These are phyloP conservation scores for Leccinum fibrillosum DNA, from an alignment of 768 basidiomycete genomes.

Conservation along the genomic window DNA sequence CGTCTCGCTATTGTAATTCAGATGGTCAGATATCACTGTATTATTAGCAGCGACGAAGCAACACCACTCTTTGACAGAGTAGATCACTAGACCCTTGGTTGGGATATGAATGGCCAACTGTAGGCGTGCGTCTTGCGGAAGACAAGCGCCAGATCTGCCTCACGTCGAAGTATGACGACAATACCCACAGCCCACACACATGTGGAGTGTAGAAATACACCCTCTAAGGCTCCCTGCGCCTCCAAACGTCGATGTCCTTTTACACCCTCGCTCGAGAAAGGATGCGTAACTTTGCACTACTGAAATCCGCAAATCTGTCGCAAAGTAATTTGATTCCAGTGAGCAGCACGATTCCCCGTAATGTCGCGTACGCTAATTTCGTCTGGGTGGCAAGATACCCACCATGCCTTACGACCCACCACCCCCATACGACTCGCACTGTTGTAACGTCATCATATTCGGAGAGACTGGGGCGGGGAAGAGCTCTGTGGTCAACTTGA, in stretches of 20 bases:
- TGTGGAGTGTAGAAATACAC: not conserved
- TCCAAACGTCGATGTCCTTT: constrained; percentile 1
- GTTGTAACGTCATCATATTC: constrained; percentile 26
- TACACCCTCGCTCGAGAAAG: constrained; percentile 1
- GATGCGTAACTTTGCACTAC: constrained; percentile 3
- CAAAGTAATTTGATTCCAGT: constrained; percentile 4
- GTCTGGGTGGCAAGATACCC: constrained; percentile 4
- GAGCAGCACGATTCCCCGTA: not conserved
- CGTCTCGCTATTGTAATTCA: not conserved
- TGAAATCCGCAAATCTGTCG: not conserved
- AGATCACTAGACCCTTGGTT: constrained; percentile 6
- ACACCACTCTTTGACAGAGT: constrained; percentile 2
- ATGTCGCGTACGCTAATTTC: not conserved
- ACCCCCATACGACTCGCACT: constrained; percentile 13
- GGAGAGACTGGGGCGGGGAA: constrained; percentile 33
- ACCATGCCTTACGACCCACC: constrained; percentile 6
- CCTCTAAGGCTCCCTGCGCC: not conserved
- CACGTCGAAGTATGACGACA: constrained; percentile 2
- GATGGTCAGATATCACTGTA: constrained; percentile 10
- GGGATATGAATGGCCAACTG: constrained; percentile 9
- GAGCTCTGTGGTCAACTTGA: constrained; percentile 42
- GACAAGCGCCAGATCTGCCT: constrained; percentile 5
- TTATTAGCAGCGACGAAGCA: not conserved
- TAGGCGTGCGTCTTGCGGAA: constrained; percentile 4
- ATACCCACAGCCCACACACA: constrained; percentile 16